Conservation (phyloP, 2,329 filamentous ascomycete species). For the Sporothrix inflata region DNA sequence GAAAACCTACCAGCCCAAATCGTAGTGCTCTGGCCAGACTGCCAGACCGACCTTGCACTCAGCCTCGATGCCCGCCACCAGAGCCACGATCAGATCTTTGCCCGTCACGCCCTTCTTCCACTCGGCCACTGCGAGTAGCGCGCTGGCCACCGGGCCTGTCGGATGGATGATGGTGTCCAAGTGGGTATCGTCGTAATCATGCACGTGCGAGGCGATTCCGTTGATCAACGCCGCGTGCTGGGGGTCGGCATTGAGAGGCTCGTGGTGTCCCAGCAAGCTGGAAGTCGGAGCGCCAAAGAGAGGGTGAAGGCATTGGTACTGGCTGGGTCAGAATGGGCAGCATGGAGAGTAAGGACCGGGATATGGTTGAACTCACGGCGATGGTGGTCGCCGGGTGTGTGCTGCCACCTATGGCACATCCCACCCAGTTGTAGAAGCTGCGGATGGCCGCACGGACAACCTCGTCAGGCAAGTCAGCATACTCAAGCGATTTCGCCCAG, state of each 20-base stretch:
- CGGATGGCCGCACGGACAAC: constrained; percentile 50
- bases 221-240: constrained; percentile 57
- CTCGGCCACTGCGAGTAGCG: constrained; percentile 53
- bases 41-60: constrained; percentile 56
- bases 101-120: constrained; percentile 47
- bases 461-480: constrained; percentile 44
- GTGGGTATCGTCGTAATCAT: constrained; percentile 62
- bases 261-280: constrained; percentile 42
- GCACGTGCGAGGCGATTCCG: constrained; percentile 58
- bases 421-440: constrained; percentile 58
- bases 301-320: constrained; percentile 29
- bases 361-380: constrained; percentile 36
- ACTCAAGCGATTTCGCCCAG: constrained; percentile 51
- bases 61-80: constrained; percentile 56
- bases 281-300: constrained; percentile 41
- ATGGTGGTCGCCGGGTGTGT: constrained; percentile 49
- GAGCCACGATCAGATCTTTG: constrained; percentile 53
- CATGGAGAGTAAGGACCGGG: background rate
- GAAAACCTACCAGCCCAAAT: constrained; percentile 49
- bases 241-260: constrained; percentile 44
- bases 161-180: constrained; percentile 60
- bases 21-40: constrained; percentile 59
- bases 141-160: constrained; percentile 54
- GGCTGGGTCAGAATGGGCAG: constrained; percentile 27
- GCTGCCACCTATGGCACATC: constrained; percentile 56